These are phyloP conservation scores for Calonectria naviculata DNA, from an alignment of 2,329 filamentous ascomycete species.

Conservation along the genomic window DNA sequence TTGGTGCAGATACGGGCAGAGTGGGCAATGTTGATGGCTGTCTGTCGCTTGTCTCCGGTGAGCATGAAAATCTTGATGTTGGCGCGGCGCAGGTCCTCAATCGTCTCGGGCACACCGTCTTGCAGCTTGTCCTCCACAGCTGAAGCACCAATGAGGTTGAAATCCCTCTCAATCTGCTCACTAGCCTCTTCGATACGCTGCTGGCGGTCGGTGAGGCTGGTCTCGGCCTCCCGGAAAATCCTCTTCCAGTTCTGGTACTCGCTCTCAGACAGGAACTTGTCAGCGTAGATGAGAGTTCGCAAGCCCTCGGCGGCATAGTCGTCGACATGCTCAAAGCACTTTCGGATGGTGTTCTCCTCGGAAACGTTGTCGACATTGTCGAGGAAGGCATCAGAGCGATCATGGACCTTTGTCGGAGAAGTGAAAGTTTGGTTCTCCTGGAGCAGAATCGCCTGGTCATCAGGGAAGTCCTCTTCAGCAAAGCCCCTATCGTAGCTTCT, in stretches of 20 bases:
- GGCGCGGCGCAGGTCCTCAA: conserved; percentile 83
- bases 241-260: conserved; percentile 83
- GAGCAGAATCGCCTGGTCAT: background rate
- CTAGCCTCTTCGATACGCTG: conserved; percentile 81
- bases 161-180: conserved; percentile 79
- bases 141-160: conserved; percentile 85
- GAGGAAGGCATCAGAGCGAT: background rate
- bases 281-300: conserved; percentile 83
- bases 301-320: conserved; percentile 89
- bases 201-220: conserved; percentile 81
- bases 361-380: conserved; percentile 34
- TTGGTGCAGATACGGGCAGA: conserved; percentile 77
- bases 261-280: conserved; percentile 78
- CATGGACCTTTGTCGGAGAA: background rate
- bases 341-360: conserved; percentile 72
- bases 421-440: background rate
- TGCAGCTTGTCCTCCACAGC: conserved; percentile 93
- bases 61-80: conserved; percentile 96
- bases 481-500: background rate
- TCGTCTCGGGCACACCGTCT: conserved; percentile 84
- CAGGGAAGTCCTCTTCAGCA: background rate
- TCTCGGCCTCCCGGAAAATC: conserved; percentile 79
- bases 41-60: conserved; percentile 88
- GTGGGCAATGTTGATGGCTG: conserved; percentile 87
- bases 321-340: conserved; percentile 88